A percentile compares a stretch with the other conserved stretches of the same genome.
Evolutionary conservation across 2,329 filamentous ascomycete genomes (phyloP).

Genomic region (Monosporascus sp.): DNA sequence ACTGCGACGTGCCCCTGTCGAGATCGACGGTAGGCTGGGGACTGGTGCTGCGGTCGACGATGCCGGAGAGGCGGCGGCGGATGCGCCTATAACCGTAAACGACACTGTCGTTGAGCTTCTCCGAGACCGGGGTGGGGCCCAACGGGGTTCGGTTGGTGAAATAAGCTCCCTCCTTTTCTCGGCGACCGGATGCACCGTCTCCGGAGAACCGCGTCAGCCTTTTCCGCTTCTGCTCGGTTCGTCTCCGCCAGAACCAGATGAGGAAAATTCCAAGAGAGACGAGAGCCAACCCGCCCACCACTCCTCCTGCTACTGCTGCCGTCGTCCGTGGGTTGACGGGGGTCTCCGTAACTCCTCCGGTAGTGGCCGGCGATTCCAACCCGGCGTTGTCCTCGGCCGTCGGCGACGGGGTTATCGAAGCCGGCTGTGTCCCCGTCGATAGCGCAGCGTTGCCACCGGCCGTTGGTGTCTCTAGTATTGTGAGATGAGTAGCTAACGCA

Average conservation of each 20-base stretch:
- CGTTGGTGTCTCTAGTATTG: neutral
- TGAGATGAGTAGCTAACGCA: neutral
- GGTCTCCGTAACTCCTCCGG: conserved; percentile 18
- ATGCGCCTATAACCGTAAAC: conserved; percentile 31
- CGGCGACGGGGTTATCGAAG: neutral
- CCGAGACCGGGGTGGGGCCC: conserved; percentile 41
- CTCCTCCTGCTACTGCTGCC: conserved; percentile 44
- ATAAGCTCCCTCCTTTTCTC: conserved; percentile 28
- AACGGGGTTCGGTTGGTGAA: conserved; percentile 40
- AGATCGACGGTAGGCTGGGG: conserved; percentile 39
- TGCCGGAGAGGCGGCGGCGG: conserved; percentile 27
- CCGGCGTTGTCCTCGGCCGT: neutral
- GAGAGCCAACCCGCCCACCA: conserved; percentile 44
- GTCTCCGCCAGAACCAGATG: conserved; percentile 46
- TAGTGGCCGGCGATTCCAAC: neutral
- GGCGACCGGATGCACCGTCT: conserved; percentile 17
- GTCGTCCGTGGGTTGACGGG: conserved; percentile 28
- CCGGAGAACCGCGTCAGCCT: conserved; percentile 43
- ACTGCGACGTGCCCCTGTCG: conserved; percentile 50
- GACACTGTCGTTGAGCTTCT: conserved; percentile 35
- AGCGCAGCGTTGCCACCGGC: neutral
- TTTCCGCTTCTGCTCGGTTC: conserved; percentile 34
- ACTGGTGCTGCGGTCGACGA: conserved; percentile 26
- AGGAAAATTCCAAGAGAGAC: conserved; percentile 41
- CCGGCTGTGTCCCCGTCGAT: neutral